A percentile compares a stretch with the other conserved stretches of the same genome.
phyloP scores from a whole-genome alignment of 176 grass and related monocot genomes.

The Elaeis guineensis region DNA sequence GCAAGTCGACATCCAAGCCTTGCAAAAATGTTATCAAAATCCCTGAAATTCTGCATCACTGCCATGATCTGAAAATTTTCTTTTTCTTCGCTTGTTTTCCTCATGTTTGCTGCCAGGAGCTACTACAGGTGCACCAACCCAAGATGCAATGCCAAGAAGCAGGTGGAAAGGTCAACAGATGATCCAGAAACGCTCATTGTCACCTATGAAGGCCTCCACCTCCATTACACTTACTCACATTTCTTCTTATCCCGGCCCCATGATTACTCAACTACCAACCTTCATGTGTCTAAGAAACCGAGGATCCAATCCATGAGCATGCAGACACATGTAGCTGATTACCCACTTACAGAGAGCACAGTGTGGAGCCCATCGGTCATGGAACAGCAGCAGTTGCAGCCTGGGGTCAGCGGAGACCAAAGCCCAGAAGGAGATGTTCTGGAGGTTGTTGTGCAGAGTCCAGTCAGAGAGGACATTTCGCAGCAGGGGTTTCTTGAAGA shows the following conservation, averaged over 20 bases:
- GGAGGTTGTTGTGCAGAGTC: no score
- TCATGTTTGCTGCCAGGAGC: not conserved
- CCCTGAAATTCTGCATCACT: no score
- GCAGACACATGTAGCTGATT: not conserved
- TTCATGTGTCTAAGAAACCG: constrained; percentile 8
- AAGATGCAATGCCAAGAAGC: constrained; percentile 19
- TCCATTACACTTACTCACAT: constrained; percentile 11
- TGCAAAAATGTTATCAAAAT: no score
- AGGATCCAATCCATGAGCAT: not conserved
- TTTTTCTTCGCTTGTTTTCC: no score
- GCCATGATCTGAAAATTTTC: not conserved
- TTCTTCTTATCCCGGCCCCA: constrained; percentile 1
- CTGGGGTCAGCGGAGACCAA: not conserved
- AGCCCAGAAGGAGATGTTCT: no score
- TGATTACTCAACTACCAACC: not conserved
- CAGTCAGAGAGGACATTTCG: not conserved
- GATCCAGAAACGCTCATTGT: constrained; percentile 11
- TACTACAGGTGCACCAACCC: constrained; percentile 17
- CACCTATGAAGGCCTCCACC: constrained; percentile 19
- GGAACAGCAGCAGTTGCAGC: not conserved
- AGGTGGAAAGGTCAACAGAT: constrained; percentile 13
- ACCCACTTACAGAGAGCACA: not conserved
- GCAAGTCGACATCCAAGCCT: no score
- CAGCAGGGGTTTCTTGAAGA: not conserved
- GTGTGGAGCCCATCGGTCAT: not conserved